Percentiles rank a stretch among this genome's conserved stretches.
Conservation (phyloP, 129 eudicot species). For the Smallanthus sonchifolius region DNA sequence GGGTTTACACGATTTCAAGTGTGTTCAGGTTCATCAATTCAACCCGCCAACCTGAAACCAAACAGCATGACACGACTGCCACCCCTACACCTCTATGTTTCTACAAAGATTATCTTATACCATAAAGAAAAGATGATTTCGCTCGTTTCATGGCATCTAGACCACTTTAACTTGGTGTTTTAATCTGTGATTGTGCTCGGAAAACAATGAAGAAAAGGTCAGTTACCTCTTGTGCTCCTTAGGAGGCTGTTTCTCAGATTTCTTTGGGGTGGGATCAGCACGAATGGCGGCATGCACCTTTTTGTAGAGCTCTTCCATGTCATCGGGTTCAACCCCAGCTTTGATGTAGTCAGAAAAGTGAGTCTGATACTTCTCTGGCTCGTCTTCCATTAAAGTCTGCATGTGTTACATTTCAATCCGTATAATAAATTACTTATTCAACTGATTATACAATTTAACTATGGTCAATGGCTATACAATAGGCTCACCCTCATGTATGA, state of each 20-base stretch:
- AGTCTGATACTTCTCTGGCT: slow-evolving; percentile 75
- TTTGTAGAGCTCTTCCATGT: slow-evolving; percentile 68
- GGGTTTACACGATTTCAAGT: neutral
- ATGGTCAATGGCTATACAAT: neutral
- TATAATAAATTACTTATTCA: neutral
- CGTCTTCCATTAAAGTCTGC: slow-evolving; percentile 66
- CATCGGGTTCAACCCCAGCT: slow-evolving; percentile 57
- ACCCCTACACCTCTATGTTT: neutral
- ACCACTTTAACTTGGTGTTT: neutral
- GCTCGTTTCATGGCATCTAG: neutral
- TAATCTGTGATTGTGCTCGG: neutral
- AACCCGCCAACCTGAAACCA: neutral
- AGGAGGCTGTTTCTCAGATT: slow-evolving; percentile 25
- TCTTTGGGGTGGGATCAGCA: slow-evolving; percentile 36
- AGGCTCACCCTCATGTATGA: slow-evolving; percentile 47
- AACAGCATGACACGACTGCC: neutral
- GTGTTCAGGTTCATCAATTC: neutral
- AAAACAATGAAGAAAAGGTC: neutral
- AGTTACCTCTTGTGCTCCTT: slow-evolving; percentile 40
- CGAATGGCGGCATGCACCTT: slow-evolving; percentile 91
- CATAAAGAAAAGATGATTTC: neutral
- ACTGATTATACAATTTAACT: neutral
- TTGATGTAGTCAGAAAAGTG: slow-evolving; percentile 65
- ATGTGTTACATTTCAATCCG: neutral
- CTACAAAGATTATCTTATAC: too few relatives aligned